Base-by-base conservation (phyloP, 1,139 yeast genomes). In the Diutina scorzettiae region DNA sequence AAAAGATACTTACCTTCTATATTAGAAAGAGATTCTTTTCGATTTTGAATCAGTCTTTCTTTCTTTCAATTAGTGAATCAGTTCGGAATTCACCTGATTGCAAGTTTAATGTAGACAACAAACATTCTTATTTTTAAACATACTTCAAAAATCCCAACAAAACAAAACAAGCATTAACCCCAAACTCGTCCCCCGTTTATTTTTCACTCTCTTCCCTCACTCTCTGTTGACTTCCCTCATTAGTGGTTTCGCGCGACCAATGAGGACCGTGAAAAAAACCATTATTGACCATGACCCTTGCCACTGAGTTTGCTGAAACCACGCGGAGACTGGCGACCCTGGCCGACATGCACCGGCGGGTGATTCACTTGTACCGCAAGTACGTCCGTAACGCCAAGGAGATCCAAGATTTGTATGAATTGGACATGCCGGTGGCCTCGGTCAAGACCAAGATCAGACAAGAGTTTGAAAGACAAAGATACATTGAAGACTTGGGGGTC, bases 391-490 rank as follows among this genome's bases (percentile, higher is more conserved):
- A 73, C 61, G 75, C 81, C 46, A 64, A 73, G 47, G 80, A 76
- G 50, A 70, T 79, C 55, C 74, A 78, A 51, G 76, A 78, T 62
- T 63, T 77, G 55, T 85, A 85, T 62, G 91, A 82, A 62, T 69
- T 84, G 59, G 87, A 83, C 60, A 74, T 81, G 69, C 93, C 95
- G 37, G 78, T 82, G n/a, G 77, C 91, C 36, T 73, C 74, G 49
- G 80, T 84, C 47, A 79, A 85, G 60, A 82, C 95, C 46, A 83
- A 81, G 62, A 73, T 85, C 50, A 79, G 95, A 71, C 94, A 84
- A 60, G 94, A 85, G 60, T 85, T 85, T 53, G 95, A 85, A 64
- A 74, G 94, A 66, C 79, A 85, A 55, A 72, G 95, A 57, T 82
- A 69, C 56, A 84, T 83, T 42, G 63, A 65, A 46, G 86, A 81